A percentile compares a stretch with the other conserved stretches of the same genome.
Conservation (phyloP, 1,139 yeast species). For the Meyerozyma sp. region DNA sequence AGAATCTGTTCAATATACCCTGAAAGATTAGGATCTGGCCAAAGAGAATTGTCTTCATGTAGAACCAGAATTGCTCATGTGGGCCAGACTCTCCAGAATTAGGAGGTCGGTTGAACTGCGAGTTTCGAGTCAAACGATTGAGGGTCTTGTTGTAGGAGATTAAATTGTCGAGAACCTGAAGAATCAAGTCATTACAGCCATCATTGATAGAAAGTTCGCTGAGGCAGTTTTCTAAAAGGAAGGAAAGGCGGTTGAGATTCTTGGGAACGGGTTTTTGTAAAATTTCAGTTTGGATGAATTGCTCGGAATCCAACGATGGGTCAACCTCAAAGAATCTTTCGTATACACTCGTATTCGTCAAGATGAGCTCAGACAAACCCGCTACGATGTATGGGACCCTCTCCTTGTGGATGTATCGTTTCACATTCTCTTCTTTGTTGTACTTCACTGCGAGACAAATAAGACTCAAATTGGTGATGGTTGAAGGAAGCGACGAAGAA, state of each 20-base stretch:
- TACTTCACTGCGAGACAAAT: slow-evolving; percentile 29
- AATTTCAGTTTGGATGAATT: slow-evolving; percentile 12
- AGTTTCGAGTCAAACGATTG: slow-evolving; percentile 18
- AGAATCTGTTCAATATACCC: slow-evolving; percentile 45
- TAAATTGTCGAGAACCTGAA: slow-evolving; percentile 16
- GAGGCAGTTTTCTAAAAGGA: slow-evolving; percentile 36
- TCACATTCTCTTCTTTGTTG: slow-evolving; percentile 18
- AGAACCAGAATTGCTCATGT: slow-evolving; percentile 28
- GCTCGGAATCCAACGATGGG: slow-evolving; percentile 10
- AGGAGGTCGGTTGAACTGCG: slow-evolving; percentile 17
- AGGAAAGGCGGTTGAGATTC: slow-evolving; percentile 46
- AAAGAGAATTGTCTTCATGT: slow-evolving; percentile 43
- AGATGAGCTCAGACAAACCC: slow-evolving; percentile 19
- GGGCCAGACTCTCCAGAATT: slow-evolving; percentile 7
- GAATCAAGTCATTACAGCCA: slow-evolving; percentile 16
- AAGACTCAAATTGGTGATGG: slow-evolving; percentile 25
- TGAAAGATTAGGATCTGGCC: slow-evolving; percentile 50
- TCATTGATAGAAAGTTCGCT: slow-evolving; percentile 14
- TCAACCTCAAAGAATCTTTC: slow-evolving; percentile 13
- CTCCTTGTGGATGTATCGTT: slow-evolving; percentile 15
- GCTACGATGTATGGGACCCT: slow-evolving; percentile 21
- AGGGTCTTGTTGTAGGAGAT: slow-evolving; percentile 23
- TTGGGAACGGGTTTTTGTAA: slow-evolving; percentile 39
- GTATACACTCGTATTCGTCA: slow-evolving; percentile 15
- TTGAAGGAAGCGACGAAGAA: slow-evolving; percentile 16